Evolutionary conservation across 2,329 filamentous ascomycete species (phyloP).

Genomic region (Fusarium temperatum): DNA sequence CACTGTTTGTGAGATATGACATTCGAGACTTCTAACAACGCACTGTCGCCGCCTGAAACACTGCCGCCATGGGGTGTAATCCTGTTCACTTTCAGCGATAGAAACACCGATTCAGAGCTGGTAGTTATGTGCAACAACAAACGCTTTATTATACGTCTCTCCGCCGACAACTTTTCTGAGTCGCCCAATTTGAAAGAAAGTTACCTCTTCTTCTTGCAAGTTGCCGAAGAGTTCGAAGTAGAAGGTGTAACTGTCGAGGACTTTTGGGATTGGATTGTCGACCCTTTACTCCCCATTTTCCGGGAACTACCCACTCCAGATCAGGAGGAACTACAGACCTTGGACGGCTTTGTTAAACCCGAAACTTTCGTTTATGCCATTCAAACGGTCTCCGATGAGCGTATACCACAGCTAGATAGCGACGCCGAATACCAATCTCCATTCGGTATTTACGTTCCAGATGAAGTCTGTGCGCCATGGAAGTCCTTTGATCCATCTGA

Average conservation of each 20-base stretch:
- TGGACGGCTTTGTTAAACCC: background rate
- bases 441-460: background rate
- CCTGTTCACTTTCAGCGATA: background rate
- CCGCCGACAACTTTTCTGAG: accelerated
- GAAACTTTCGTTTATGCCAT: accelerated
- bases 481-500: background rate
- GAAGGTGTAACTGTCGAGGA: background rate
- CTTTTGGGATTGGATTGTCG: background rate
- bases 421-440: accelerated
- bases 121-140: background rate
- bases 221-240: background rate
- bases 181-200: background rate
- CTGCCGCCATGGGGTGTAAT: background rate
- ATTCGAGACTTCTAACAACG: accelerated
- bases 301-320: background rate
- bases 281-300: background rate
- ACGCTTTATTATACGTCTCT: background rate
- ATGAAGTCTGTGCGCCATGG: background rate
- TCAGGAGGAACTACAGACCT: accelerated
- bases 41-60: accelerated
- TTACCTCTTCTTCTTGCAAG: background rate
- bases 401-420: background rate
- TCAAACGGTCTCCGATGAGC: accelerated
- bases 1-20: accelerated
- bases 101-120: background rate